Evolutionary conservation across 176 grass and related monocot genomes (phyloP), one percentile per base, ranked within the genome.

Genomic region (Triticum timopheevii): DNA sequence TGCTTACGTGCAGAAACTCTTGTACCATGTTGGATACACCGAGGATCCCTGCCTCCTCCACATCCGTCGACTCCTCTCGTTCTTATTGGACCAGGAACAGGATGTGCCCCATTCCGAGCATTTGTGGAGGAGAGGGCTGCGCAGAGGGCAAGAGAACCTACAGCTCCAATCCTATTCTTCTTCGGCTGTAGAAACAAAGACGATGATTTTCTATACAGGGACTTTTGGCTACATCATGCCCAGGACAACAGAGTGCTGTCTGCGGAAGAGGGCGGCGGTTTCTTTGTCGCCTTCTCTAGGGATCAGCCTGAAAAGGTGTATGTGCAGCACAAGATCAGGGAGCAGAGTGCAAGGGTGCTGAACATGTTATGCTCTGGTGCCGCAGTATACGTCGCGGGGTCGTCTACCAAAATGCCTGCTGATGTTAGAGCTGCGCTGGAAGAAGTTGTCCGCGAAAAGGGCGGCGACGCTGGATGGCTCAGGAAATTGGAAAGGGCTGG

Each of bases 11-110:
- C 90, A 98, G 93, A 81, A 74, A 69, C 63, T 56, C 62, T 78
- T 77, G 91, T 98, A 66, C 93, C 91, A 22, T 92, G 90, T 69
- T 95, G 92, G 96, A 84, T 96, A 74, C 87, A 82, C 22, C 86
- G 82, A 73, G 92, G 92, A 31, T 86, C 92, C 22, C 75, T 98
- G 10, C 88, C 86, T 75, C 84, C 88, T 52, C 93, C 96, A 27
- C 59, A 24, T 20, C 86, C 96, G 80, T 84, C 79, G 8, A 68
- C 90, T 86, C 93, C 96, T 67, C 93, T 98, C 19, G 85, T 98
- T 79, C 92, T 98, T 77, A 82, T 98, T 31, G 93, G 93, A 65
- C 96, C 96, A 66, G 96, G 96, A 75, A 98, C 96, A 73, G 93
- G 96, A 38, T 96, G 93, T 13, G 96, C 96, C 19, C 96, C 96